Conservation (phyloP, 2,329 filamentous ascomycete genomes). For the Orbilia oligospora region DNA sequence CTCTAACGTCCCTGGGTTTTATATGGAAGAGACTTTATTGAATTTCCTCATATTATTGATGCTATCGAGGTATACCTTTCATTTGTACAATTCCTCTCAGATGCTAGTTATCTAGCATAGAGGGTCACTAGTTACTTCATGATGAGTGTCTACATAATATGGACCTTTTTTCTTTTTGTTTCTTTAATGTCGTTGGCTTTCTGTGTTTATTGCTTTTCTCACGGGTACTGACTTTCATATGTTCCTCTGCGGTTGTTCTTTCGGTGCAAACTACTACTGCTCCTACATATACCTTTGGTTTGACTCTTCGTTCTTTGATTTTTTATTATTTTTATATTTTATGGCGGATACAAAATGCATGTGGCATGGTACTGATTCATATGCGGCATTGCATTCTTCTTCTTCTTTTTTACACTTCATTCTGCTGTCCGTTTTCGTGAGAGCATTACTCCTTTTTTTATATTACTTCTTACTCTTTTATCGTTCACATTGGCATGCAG, state of each 20-base stretch:
- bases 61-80: slow-evolving; percentile 5
- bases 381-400: slow-evolving; percentile 4
- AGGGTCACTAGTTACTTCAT: slow-evolving; percentile 1
- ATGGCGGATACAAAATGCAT: not conserved
- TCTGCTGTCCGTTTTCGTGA: not conserved
- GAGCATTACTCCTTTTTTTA: not conserved
- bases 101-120: not conserved
- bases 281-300: not conserved
- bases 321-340: not conserved
- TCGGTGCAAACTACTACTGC: not conserved
- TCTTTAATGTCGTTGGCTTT: slow-evolving; percentile 9
- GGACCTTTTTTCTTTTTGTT: not conserved
- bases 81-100: not conserved
- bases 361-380: not conserved
- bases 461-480: not conserved
- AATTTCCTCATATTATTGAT: not conserved
- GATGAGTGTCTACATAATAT: slow-evolving; percentile 14
- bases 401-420: not conserved
- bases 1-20: slow-evolving; percentile 32
- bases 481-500: slow-evolving; percentile 25
- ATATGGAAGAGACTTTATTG: slow-evolving; percentile 12
- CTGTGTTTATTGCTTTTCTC: not conserved
- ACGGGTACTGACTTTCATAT: not conserved
- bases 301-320: too few species aligned
- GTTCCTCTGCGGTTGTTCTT: not conserved